Base-by-base conservation (phyloP, 192 early-diverging fungal species). In the Blastocladiella britannica region DNA sequence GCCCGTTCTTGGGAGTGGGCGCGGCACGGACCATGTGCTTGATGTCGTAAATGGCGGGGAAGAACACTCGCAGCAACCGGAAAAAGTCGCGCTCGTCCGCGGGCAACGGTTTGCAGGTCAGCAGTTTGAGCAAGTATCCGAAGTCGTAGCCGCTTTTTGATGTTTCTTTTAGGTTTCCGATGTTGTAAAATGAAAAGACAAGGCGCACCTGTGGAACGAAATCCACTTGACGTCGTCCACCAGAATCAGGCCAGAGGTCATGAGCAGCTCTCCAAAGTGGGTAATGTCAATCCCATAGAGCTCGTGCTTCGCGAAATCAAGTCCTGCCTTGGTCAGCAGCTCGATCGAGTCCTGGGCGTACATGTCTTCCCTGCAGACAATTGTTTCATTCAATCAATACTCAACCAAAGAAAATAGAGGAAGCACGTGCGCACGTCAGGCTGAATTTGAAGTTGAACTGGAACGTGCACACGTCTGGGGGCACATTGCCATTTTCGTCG, bases 381-480 rank as follows among this genome's bases (percentile, higher is more conserved):
- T 23, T 66, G 23, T 12, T 63, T 4, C 26, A 63, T 63, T 25
- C 5, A 25, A 66, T 5, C 25, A 4, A 52, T 52, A 7, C 7
- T 29, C 7, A 59, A 18, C 7, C 53, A 5, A 37, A 28, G n/a
- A 59, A 37, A 52, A n/a, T n/a, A n/a, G n/a, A n/a, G n/a, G n/a
- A n/a, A n/a, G n/a, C n/a, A 8, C 51, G 25, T 4, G 63, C 73
- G 64, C 67, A 88, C 86, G 68, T 72, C 53, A 98, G 64, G 63
- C 81, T 88, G 65, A 98, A 98, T 64, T 86, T 90, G 75, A 98
- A 98, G 77, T 98, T 96, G 71, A 98, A 98, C 72, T 98, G 95
- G 91, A 93, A 98, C 26, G 90, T 91, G 66, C 85, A 87, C 15
- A 79, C 82, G 58, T 84, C 87, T 51, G 79, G 77, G 51, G 95